Evolutionary conservation across 179 eudicot species (phyloP).

Genomic region (Silene vulgaris): DNA sequence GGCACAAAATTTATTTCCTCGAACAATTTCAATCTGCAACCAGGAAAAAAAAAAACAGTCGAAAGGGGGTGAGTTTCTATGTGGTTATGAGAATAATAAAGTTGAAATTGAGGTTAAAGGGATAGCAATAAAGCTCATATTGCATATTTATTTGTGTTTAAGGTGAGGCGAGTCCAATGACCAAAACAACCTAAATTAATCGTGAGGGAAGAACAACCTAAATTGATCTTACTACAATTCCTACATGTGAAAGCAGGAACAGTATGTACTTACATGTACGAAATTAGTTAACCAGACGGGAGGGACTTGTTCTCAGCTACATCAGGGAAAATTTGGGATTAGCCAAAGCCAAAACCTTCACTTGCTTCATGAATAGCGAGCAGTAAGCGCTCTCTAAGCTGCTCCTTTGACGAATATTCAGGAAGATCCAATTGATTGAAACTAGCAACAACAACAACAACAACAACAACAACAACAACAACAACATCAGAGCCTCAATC

Average conservation of each 20-base stretch:
- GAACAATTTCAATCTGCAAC: slow-evolving; percentile 14
- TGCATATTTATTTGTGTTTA: too few species aligned
- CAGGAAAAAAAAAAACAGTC: background rate
- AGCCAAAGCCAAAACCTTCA: slow-evolving; percentile 99
- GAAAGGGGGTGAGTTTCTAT: background rate
- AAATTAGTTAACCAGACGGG: slow-evolving; percentile 18
- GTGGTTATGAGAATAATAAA: background rate
- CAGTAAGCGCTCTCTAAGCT: slow-evolving; percentile 77
- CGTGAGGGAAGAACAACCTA: background rate
- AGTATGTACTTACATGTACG: slow-evolving; percentile 28
- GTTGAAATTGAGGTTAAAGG: background rate
- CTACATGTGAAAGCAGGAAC: background rate
- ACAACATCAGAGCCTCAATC: too few species aligned
- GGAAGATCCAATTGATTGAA: slow-evolving; percentile 98
- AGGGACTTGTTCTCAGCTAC: slow-evolving; percentile 12
- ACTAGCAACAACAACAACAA: slow-evolving; percentile 32
- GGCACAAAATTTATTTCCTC: background rate
- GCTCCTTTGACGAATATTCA: slow-evolving; percentile 88
- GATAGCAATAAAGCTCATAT: background rate
- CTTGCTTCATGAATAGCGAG: slow-evolving; percentile 99
- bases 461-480: background rate
- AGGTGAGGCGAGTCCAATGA: background rate
- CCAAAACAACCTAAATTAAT: background rate
- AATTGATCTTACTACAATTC: background rate
- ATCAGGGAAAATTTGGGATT: slow-evolving; percentile 27